Evolutionary conservation across 257 asterid species (phyloP).

Genomic region (Jacaranda mimosifolia): DNA sequence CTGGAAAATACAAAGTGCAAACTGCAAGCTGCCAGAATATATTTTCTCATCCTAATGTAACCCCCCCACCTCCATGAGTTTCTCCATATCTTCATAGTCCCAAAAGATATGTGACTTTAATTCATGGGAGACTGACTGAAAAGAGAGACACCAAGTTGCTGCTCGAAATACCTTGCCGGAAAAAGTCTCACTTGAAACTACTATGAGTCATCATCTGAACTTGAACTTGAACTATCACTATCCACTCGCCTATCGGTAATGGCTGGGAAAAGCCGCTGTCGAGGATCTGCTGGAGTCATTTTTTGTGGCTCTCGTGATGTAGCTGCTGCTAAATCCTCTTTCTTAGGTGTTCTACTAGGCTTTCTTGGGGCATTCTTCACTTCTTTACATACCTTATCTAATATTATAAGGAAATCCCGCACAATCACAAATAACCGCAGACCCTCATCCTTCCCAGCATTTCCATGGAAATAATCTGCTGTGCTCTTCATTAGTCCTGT

Average conservation of each 20-base stretch:
- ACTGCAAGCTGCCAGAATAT: too few species aligned
- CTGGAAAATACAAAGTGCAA: too few species aligned
- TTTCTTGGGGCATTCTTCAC: slow-evolving; percentile 50
- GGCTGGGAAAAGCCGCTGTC: slow-evolving; percentile 58
- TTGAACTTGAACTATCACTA: slow-evolving; percentile 44
- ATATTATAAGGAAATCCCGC: slow-evolving; percentile 63
- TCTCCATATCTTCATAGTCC: neutral
- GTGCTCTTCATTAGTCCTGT: slow-evolving; percentile 64
- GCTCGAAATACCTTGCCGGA: neutral
- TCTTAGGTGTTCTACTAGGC: slow-evolving; percentile 30
- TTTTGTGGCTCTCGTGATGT: slow-evolving; percentile 34
- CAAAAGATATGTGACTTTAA: neutral
- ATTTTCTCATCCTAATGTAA: too few species aligned
- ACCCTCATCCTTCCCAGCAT: slow-evolving; percentile 68
- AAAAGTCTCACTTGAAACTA: slow-evolving; percentile 1
- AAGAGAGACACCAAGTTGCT: neutral
- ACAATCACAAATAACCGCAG: slow-evolving; percentile 61
- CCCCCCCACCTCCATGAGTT: too few species aligned
- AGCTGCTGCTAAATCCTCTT: slow-evolving; percentile 38
- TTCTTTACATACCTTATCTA: slow-evolving; percentile 73
- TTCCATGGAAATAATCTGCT: slow-evolving; percentile 75
- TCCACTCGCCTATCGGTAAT: slow-evolving; percentile 55
- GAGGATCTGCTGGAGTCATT: slow-evolving; percentile 43
- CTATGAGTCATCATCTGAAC: slow-evolving; percentile 53
- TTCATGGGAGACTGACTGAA: neutral